phyloP scores from a whole-genome alignment of 208 protist species.

The Novymonas esmeraldas region DNA sequence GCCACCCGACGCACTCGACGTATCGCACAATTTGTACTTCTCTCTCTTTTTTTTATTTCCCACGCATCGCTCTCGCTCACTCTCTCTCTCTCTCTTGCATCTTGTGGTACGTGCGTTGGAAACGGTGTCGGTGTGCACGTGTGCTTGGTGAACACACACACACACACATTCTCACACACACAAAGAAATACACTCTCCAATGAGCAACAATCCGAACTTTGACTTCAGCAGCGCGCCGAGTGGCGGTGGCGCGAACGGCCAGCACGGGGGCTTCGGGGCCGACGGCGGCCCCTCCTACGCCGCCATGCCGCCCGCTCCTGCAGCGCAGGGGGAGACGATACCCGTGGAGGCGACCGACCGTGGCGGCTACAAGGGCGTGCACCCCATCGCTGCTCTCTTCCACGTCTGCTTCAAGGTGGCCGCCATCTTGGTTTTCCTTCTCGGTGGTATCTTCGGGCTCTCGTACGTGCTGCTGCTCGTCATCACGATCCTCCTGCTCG shows the following conservation, averaged over 20 bases:
- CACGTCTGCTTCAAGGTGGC: conserved; percentile 88
- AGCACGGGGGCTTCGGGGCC: background rate
- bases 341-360: conserved; percentile 18
- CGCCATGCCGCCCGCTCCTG: background rate
- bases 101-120: too few species aligned
- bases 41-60: too few species aligned
- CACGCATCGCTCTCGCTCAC: too few species aligned
- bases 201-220: background rate
- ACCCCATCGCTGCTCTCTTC: conserved; percentile 86
- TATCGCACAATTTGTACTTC: too few species aligned
- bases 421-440: conserved; percentile 84
- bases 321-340: conserved; percentile 10
- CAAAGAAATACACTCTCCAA: background rate
- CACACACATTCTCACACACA: too few species aligned
- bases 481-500: conserved; percentile 83
- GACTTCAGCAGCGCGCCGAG: too few species aligned
- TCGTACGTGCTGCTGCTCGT: conserved; percentile 86
- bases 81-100: too few species aligned
- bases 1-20: too few species aligned
- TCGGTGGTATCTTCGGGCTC: conserved; percentile 61
- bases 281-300: background rate
- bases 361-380: conserved; percentile 76
- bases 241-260: too few species aligned
- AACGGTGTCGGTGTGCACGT: too few species aligned
- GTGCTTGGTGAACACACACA: too few species aligned